phyloP scores from a whole-genome alignment of 2,329 filamentous ascomycete species.

The Aspergillus puulaauensis region DNA sequence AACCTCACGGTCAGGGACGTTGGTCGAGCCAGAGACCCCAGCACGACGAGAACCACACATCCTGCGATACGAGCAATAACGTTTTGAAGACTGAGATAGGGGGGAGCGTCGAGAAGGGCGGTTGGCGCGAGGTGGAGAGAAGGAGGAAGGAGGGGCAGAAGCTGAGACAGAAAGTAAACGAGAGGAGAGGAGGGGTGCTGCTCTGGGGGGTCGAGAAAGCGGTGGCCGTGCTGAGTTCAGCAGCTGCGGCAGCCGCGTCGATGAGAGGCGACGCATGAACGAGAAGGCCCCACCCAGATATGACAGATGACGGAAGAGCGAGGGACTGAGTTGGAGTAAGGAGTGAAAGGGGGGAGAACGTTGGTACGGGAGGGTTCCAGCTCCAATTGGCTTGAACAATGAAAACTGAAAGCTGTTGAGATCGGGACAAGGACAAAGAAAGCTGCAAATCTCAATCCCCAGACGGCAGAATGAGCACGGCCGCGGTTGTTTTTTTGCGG shows the following conservation, averaged over 20 bases:
- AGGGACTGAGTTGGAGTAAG: not conserved
- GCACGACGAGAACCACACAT: constrained; percentile 68
- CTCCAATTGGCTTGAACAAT: constrained; percentile 4
- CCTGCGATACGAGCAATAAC: constrained; percentile 74
- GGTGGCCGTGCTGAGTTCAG: constrained; percentile 35
- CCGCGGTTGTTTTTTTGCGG: constrained; percentile 3
- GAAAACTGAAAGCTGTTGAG: not conserved
- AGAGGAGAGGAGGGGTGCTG: constrained; percentile 23
- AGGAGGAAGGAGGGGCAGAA: constrained; percentile 23
- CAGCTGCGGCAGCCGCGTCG: constrained; percentile 29
- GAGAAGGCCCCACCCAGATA: constrained; percentile 10
- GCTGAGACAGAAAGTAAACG: constrained; percentile 20
- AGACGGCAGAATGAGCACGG: constrained; percentile 2
- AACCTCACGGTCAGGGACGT: constrained; percentile 73
- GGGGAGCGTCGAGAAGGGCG: constrained; percentile 24
- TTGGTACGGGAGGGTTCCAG: not conserved
- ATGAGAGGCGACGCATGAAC: constrained; percentile 36
- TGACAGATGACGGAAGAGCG: not conserved
- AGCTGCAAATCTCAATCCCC: constrained; percentile 7
- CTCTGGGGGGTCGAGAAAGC: constrained; percentile 30
- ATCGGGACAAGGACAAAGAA: constrained; percentile 2
- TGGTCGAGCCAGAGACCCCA: constrained; percentile 56
- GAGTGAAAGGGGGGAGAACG: constrained; percentile 12
- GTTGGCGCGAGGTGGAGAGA: constrained; percentile 19
- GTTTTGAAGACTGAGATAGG: constrained; percentile 37